Conservation (phyloP, 2,329 filamentous ascomycete species). For the Exserohilum rostratum region DNA sequence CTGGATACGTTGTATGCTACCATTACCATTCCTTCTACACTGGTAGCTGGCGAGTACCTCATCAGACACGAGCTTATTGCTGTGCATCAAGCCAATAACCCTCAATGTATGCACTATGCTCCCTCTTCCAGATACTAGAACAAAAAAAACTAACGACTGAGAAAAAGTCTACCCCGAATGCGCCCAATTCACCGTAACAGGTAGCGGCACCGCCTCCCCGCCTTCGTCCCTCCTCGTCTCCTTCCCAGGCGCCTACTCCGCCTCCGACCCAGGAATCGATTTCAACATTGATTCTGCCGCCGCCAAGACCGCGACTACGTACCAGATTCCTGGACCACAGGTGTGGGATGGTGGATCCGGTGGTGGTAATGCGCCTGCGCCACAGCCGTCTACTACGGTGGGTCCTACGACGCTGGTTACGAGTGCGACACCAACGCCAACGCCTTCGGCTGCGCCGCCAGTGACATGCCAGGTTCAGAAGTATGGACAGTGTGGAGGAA, state of each 20-base stretch:
- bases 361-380: constrained; percentile 14
- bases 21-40: constrained; percentile 56
- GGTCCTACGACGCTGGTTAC: constrained; percentile 28
- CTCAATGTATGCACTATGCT: constrained; percentile 46
- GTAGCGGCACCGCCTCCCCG: constrained; percentile 54
- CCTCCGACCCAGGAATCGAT: constrained; percentile 55
- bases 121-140: background rate
- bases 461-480: constrained; percentile 21
- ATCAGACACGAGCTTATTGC: constrained; percentile 64
- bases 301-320: constrained; percentile 36
- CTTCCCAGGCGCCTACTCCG: constrained; percentile 51
- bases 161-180: constrained; percentile 61
- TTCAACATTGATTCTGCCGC: constrained; percentile 39
- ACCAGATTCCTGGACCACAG: constrained; percentile 33
- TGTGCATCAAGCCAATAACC: constrained; percentile 60
- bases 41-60: constrained; percentile 61
- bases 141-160: constrained; percentile 27
- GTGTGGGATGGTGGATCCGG: constrained; percentile 32
- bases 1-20: constrained; percentile 56
- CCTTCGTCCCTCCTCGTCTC: constrained; percentile 50
- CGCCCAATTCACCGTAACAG: constrained; percentile 60
- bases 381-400: constrained; percentile 12
- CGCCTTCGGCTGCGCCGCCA: constrained; percentile 8
- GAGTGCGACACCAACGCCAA: constrained; percentile 12
- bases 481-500: constrained; percentile 36